These are phyloP conservation scores for Candida sojae DNA, from an alignment of 1,139 yeast species.

Conservation along the genomic window DNA sequence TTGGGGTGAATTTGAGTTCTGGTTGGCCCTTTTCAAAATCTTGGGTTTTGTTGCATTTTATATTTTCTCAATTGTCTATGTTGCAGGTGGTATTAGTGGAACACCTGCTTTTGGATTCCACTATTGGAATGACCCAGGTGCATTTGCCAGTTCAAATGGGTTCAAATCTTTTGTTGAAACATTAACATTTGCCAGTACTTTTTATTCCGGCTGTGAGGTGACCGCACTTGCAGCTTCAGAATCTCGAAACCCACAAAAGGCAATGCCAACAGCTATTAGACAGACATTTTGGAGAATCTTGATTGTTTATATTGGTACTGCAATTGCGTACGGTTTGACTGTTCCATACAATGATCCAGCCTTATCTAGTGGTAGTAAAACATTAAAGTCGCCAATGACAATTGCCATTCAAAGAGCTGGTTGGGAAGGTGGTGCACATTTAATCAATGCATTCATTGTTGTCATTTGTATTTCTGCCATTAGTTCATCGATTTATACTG, in stretches of 20 bases:
- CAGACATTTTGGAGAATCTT: conserved; percentile 58
- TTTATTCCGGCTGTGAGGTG: conserved; percentile 60
- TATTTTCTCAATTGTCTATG: conserved; percentile 57
- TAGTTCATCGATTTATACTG: conserved; percentile 54
- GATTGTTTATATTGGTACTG: conserved; percentile 55
- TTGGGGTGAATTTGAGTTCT: conserved; percentile 70
- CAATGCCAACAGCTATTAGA: conserved; percentile 59
- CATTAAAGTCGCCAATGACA: conserved; percentile 45
- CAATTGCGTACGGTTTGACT: conserved; percentile 54
- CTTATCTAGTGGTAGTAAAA: conserved; percentile 24
- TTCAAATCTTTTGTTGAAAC: conserved; percentile 70
- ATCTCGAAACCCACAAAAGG: conserved; percentile 53
- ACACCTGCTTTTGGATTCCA: conserved; percentile 54
- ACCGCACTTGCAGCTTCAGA: conserved; percentile 61
- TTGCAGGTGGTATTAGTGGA: conserved; percentile 66
- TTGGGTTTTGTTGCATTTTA: conserved; percentile 58
- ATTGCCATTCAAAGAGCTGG: conserved; percentile 49
- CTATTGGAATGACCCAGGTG: conserved; percentile 55
- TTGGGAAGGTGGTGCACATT: conserved; percentile 50
- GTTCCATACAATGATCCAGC: conserved; percentile 52
- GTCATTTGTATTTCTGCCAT: conserved; percentile 56
- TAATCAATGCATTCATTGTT: conserved; percentile 52
- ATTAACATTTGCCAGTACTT: conserved; percentile 68
- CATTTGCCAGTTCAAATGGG: conserved; percentile 43
- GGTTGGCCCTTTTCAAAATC: conserved; percentile 61